Base-by-base conservation (phyloP, 169 alveolate species). In the Plasmodium yoelii region DNA sequence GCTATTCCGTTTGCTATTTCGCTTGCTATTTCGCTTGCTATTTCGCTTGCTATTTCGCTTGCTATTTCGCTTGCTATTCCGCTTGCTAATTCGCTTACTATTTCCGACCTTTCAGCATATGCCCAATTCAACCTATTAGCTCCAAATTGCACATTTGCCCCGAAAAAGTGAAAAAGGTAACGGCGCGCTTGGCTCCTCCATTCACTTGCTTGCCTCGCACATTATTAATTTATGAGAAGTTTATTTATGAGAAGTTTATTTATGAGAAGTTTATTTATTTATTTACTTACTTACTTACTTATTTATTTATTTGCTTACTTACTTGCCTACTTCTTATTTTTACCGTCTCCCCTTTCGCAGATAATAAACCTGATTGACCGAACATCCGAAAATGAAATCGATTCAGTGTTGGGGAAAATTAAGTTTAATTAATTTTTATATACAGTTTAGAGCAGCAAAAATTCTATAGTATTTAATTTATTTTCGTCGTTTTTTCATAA, bases 361-460 rank as follows among this genome's bases (percentile, higher is more conserved):
- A 82, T 82, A 28, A 84, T 67, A 47, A 51, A 64, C 51, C 47
- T 82, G 24, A 67, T 53, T 13, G 90, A 82, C 22, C 15, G 84
- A 15, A 82, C 90, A 60, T 68, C 90, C 53, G 90, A 82, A 68
- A 65, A 49, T 61, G 90, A 82, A 68, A 82, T 82, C 18, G 90
- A 82, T 39, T 12, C 61, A 28, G 90, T 82, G 22, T 60, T 82
- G 53, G 90, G 90, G 47, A 82, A 82, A 82, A 82, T 82, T 24
- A 82, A 77, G 69, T 77, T 77, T 69, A 77, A 57, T 64, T 75
- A 57, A 77, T 51, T 42, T 28, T 51, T 57, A 24, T 18, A 57
- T 57, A 57, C 6, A n/a, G 65, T 15, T 18, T 8, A 57, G 19
- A 12, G 18, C 13, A 5, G 18, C 3, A 22, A 57, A 57, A 18